Conservation (phyloP, 305 asterid genomes). For the Fraxinus nigra region DNA sequence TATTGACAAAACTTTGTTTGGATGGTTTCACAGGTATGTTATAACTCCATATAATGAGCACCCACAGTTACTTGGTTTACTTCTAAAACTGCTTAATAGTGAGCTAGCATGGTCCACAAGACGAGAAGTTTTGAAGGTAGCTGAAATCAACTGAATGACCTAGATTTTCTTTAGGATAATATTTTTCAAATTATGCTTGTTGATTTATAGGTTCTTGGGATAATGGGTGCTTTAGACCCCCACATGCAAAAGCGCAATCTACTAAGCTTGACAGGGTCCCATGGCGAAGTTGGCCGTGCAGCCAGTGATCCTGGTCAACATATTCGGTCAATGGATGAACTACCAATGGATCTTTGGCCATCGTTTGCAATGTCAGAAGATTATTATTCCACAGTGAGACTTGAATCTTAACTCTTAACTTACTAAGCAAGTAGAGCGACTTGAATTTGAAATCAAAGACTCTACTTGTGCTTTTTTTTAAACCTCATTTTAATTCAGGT, state of each 20-base stretch:
- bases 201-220: constrained; percentile 78
- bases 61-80: constrained; percentile 85
- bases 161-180: constrained; percentile 1
- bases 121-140: constrained; percentile 92
- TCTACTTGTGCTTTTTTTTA: constrained; percentile 18
- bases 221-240: constrained; percentile 99
- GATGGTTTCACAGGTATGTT: constrained; percentile 65
- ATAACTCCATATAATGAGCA: constrained; percentile 90
- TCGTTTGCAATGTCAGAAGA: constrained; percentile 97
- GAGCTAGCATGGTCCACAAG: constrained; percentile 99
- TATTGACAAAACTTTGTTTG: constrained; percentile 13
- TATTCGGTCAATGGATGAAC: constrained; percentile 77
- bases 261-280: constrained; percentile 76
- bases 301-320: constrained; percentile 88
- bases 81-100: constrained; percentile 86
- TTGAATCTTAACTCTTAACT: constrained; percentile 26
- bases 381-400: constrained; percentile 87
- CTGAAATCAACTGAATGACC: constrained; percentile 17
- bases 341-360: constrained; percentile 97
- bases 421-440: background rate
- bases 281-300: constrained; percentile 83
- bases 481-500: constrained; percentile 53
- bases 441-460: constrained; percentile 16
- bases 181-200: constrained; percentile 18
- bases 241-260: constrained; percentile 88